Conservation (phyloP, 2,329 filamentous ascomycete genomes). For the Colletotrichum sp. region DNA sequence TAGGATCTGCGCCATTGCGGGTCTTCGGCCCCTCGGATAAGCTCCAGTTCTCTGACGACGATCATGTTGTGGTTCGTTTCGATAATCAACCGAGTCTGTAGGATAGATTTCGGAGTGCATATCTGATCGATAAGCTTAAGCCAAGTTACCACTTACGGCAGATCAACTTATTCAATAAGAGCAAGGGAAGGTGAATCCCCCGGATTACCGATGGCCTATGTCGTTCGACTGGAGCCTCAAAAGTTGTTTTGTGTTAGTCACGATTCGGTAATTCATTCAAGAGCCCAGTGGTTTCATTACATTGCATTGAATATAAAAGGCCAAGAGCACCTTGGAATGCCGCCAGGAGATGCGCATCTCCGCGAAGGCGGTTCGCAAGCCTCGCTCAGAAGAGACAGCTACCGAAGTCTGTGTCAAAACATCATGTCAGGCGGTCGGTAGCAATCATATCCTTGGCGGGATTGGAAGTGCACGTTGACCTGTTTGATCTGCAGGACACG, state of each 20-base stretch:
- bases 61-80: background rate
- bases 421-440: background rate
- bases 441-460: background rate
- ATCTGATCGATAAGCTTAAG: background rate
- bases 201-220: background rate
- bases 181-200: background rate
- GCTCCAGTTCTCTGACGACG: background rate
- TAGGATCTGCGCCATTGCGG: background rate
- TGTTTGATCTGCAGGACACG: background rate
- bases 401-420: background rate
- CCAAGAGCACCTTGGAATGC: background rate
- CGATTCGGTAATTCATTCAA: background rate
- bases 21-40: background rate
- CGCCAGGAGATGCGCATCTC: background rate
- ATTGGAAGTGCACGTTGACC: background rate
- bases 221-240: background rate
- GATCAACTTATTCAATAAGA: background rate
- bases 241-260: background rate
- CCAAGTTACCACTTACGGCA: background rate
- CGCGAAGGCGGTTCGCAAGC: background rate
- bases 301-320: background rate
- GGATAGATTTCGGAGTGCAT: background rate
- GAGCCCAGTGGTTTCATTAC: rapidly evolving
- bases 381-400: background rate
- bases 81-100: background rate